Conservation (phyloP, 805 yeast species). For the Starmera caribaea region DNA sequence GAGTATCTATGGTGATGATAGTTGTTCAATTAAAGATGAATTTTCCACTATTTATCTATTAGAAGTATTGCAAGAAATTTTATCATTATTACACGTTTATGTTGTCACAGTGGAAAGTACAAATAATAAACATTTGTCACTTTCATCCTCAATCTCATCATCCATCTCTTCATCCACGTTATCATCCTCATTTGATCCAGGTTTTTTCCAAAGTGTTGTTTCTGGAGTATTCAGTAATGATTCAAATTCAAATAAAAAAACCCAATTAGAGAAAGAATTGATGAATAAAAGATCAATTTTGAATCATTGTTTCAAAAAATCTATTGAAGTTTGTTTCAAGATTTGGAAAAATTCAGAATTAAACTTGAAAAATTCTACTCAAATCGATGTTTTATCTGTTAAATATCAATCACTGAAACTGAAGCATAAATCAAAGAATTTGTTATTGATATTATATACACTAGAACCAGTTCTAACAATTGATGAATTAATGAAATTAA, state of each 20-base stretch:
- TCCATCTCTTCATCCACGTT: no score
- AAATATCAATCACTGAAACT: constrained; percentile 46
- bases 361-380: constrained; percentile 10
- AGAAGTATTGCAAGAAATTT: constrained; percentile 57
- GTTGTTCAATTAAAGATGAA: constrained; percentile 25
- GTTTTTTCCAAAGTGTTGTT: constrained; percentile 42
- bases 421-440: constrained; percentile 57
- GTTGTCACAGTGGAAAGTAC: constrained; percentile 43
- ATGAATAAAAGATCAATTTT: constrained; percentile 11
- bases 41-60: constrained; percentile 34
- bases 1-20: constrained; percentile 6
- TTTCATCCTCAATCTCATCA: no score
- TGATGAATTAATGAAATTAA: constrained; percentile 46
- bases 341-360: constrained; percentile 69
- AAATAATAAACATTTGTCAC: constrained; percentile 12
- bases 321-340: constrained; percentile 41
- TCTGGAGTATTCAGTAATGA: constrained; percentile 76
- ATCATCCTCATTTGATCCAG: constrained; percentile 52
- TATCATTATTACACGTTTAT: constrained; percentile 30
- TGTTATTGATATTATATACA: constrained; percentile 53
- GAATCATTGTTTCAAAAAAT: constrained; percentile 47
- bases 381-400: constrained; percentile 22
- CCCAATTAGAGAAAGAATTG: not conserved
- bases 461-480: constrained; percentile 67
- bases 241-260: constrained; percentile 18